Base-by-base conservation (phyloP, 768 basidiomycete species). In the Amanita brunnescens region DNA sequence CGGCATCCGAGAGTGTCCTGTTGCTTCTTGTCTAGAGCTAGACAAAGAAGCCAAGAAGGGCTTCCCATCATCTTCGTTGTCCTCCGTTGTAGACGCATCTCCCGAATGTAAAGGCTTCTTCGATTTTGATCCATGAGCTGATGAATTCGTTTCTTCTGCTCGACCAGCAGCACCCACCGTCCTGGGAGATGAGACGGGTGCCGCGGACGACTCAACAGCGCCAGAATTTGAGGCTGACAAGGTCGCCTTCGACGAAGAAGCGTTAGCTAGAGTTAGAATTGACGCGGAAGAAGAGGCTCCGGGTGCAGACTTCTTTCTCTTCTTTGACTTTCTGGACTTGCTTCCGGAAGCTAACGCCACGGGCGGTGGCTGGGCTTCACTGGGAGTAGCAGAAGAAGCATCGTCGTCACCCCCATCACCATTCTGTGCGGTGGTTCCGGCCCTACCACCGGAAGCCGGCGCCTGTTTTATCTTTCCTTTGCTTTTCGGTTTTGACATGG, bases 71-170 rank as follows among this genome's bases (percentile, higher is more conserved):
- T 54, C 29, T 18, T 49, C 39, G 32, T 40, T 40, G 10, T 53
- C 58, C 40, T 50, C 42, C 16, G 42, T 29, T n/a, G 42, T n/a
- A 12, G 45, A 44, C 40, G 44, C 41, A 47, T 21, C 30, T 18
- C 30, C 29, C 18, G 53, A 39, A 47, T 46, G 52, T 14, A 56
- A 34, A 14, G 57, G 69, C 64, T 74, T 77, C 64, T 72, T 73
- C 65, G 73, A 73, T 63, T 70, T 72, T 20, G 61, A 48, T 57
- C 69, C 68, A 58, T 69, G 69, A 42, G 56, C 33, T 45, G 62
- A 61, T 5, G 56, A 34, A 12, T 57, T 47, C 16, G 42, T 46
- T 16, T 48, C 49, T 53, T 49, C 55, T 23, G 33, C 44, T 20
- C n/a, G 12, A 16, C 14, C 47, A 34, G 5, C 49, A n/a, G 34